phyloP scores from a whole-genome alignment of 306 rosid species.

The Gynostemma pentaphyllum region DNA sequence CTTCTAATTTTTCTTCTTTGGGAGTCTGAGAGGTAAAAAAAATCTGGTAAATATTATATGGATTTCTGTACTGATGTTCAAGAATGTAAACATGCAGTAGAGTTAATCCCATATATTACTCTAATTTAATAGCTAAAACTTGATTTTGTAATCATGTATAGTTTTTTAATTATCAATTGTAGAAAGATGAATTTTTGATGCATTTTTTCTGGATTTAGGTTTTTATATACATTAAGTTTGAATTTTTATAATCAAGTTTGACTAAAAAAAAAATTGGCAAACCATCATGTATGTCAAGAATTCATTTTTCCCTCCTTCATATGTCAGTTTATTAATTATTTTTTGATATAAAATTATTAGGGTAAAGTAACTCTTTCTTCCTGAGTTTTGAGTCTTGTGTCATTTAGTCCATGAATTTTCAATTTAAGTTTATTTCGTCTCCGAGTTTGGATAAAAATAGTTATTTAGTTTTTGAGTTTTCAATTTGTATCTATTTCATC shows the following conservation, averaged over 20 bases:
- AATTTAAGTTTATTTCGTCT: too few relatives aligned
- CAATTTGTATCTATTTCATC: too few relatives aligned
- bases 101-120: conserved; percentile 23
- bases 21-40: not conserved
- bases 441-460: too few relatives aligned
- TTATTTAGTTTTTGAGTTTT: too few relatives aligned
- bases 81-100: conserved; percentile 20
- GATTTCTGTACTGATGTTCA: conserved; percentile 16
- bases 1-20: too few relatives aligned
- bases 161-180: not conserved
- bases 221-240: not conserved
- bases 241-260: not conserved
- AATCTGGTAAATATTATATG: not conserved
- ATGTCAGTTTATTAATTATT: too few relatives aligned
- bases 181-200: not conserved
- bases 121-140: conserved; percentile 15
- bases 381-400: too few relatives aligned
- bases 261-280: not conserved
- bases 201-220: not conserved
- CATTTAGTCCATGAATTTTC: too few relatives aligned
- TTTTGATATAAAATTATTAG: too few relatives aligned
- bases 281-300: too few relatives aligned
- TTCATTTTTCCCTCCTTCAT: too few relatives aligned
- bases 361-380: too few relatives aligned
- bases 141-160: not conserved